Conservation (phyloP, 2,329 filamentous ascomycete genomes). For the Magnaporthiopsis poae region DNA sequence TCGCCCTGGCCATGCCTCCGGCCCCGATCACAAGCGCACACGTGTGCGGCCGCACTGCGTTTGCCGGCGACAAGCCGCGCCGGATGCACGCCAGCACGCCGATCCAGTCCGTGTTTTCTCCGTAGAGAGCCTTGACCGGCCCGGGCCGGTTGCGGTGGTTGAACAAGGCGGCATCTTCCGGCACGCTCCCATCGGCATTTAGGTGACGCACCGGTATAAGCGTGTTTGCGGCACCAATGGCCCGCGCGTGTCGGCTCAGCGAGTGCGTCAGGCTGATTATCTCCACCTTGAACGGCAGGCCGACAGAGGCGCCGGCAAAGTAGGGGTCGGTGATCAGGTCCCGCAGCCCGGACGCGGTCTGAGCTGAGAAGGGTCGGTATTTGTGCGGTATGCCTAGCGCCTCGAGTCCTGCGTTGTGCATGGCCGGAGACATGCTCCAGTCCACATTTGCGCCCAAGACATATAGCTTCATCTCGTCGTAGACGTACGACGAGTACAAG, state of each 20-base stretch:
- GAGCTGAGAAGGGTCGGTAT: constrained; percentile 55
- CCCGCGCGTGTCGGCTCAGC: constrained; percentile 61
- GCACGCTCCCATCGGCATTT: constrained; percentile 43
- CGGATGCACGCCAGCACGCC: constrained; percentile 65
- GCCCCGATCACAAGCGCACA: constrained; percentile 54
- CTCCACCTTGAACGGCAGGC: constrained; percentile 66
- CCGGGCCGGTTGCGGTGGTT: constrained; percentile 54
- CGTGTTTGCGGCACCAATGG: constrained; percentile 69
- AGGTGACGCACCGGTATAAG: constrained; percentile 59
- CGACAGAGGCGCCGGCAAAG: constrained; percentile 64
- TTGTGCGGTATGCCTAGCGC: constrained; percentile 59
- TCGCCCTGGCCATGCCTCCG: constrained; percentile 68
- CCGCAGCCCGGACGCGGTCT: constrained; percentile 52
- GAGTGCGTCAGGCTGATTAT: constrained; percentile 59
- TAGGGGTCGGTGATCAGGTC: constrained; percentile 53
- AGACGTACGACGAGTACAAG: constrained; percentile 56
- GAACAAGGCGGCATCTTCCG: constrained; percentile 14
- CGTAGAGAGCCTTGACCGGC: constrained; percentile 59
- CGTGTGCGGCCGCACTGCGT: constrained; percentile 47
- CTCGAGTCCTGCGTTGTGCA: constrained; percentile 63
- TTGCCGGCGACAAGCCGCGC: constrained; percentile 62
- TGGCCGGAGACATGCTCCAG: constrained; percentile 66
- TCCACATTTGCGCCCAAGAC: constrained; percentile 64
- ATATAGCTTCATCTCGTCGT: constrained; percentile 44
- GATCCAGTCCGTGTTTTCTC: constrained; percentile 76